phyloP scores from a whole-genome alignment of 1,139 yeast genomes.

The Scheffersomyces lignicola region DNA sequence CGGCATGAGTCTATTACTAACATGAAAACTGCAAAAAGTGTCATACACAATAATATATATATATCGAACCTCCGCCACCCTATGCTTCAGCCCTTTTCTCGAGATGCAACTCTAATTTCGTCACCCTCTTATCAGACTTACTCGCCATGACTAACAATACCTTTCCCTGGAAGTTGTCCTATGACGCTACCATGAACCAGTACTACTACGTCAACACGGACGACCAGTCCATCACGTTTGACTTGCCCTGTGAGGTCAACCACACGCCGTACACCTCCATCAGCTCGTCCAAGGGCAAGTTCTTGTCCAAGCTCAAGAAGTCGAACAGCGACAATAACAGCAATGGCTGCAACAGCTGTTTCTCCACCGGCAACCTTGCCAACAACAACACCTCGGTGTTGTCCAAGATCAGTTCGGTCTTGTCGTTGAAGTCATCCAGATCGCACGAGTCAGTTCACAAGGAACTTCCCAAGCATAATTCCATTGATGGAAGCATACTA shows the following conservation, averaged over 20 bases:
- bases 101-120: too few species aligned
- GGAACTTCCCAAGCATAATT: neutral
- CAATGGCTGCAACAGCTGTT: neutral
- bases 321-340: neutral
- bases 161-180: conserved; percentile 25
- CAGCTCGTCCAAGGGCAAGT: conserved; percentile 6
- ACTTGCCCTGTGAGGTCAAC: conserved; percentile 43
- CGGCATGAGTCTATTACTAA: too few species aligned
- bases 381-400: conserved; percentile 10
- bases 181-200: conserved; percentile 35
- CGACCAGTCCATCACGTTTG: conserved; percentile 37
- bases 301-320: conserved; percentile 3
- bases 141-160: too few species aligned
- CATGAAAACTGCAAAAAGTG: too few species aligned
- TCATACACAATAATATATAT: too few species aligned
- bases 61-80: too few species aligned
- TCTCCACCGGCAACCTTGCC: neutral
- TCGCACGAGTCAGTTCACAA: conserved; percentile 12
- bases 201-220: conserved; percentile 35
- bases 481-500: conserved; percentile 2
- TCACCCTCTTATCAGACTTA: too few species aligned
- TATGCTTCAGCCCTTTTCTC: too few species aligned
- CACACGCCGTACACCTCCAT: conserved; percentile 13
- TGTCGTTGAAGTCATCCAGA: conserved; percentile 16
- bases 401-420: conserved; percentile 18